Conservation (phyloP, 371 early-diverging fungal genomes). For the Mortierella sp. region DNA sequence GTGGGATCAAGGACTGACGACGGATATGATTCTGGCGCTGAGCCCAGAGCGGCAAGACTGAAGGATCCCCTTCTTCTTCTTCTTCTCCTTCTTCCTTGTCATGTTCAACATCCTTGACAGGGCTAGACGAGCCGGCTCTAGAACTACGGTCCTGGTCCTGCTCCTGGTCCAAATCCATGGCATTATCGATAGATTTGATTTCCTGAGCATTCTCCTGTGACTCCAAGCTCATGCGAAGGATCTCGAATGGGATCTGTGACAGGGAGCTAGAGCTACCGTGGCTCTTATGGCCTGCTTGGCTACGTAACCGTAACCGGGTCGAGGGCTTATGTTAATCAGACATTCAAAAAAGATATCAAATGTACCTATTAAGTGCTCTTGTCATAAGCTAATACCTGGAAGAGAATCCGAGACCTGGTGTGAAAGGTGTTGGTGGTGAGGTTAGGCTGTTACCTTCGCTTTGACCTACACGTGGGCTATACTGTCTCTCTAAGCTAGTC, state of each 20-base stretch:
- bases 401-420: constrained; percentile 10
- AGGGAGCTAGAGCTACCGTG: not conserved
- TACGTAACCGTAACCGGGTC: not conserved
- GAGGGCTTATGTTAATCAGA: not conserved
- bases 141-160: constrained; percentile 3
- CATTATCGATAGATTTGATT: not conserved
- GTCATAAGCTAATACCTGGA: constrained; percentile 10
- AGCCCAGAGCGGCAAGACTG: constrained; percentile 35
- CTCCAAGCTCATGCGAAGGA: not conserved
- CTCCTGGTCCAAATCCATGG: constrained; percentile 3
- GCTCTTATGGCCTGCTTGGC: not conserved
- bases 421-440: constrained; percentile 23
- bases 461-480: not conserved
- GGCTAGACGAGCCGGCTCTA: not conserved
- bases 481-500: constrained; percentile 1
- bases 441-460: not conserved
- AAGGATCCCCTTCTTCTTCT: not conserved
- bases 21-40: constrained; percentile 49
- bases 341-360: not conserved
- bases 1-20: constrained; percentile 50
- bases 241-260: not conserved
- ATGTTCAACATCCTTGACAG: not conserved
- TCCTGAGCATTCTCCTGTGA: not conserved
- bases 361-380: not conserved
- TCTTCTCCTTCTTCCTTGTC: constrained; percentile 10